Percentiles rank a stretch among this genome's conserved stretches.
Evolutionary conservation across 768 basidiomycete species (phyloP).

Genomic region (Xerocomus potaroensis): DNA sequence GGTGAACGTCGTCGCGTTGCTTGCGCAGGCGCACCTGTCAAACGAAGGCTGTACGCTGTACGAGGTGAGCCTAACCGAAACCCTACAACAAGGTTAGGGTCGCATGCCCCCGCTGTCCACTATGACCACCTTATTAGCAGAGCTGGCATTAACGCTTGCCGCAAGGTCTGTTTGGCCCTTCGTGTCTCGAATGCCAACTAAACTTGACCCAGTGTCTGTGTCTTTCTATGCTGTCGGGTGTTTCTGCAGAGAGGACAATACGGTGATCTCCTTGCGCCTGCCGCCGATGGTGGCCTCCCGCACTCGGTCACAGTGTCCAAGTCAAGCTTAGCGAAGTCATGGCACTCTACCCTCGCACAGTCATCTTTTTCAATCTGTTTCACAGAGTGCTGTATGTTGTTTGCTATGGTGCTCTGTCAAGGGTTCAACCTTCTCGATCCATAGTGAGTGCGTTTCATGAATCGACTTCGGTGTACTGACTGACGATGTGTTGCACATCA

Average conservation of each 20-base stretch:
- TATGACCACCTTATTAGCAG: slow-evolving; percentile 17
- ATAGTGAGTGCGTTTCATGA: slow-evolving; percentile 39
- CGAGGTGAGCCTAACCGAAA: slow-evolving; percentile 18
- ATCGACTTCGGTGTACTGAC: slow-evolving; percentile 4
- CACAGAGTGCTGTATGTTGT: slow-evolving; percentile 70
- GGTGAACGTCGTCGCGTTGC: slow-evolving; percentile 12
- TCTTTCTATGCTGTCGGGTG: slow-evolving; percentile 57
- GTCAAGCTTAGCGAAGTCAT: slow-evolving; percentile 21
- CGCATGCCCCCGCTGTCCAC: slow-evolving; percentile 3
- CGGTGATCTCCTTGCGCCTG: slow-evolving; percentile 47
- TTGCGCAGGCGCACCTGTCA: not conserved
- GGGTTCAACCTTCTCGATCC: slow-evolving; percentile 50
- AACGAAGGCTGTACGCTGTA: slow-evolving; percentile 4
- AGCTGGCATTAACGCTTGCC: slow-evolving; percentile 8
- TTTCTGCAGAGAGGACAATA: slow-evolving; percentile 58
- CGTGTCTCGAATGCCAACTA: not conserved
- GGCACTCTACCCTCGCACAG: slow-evolving; percentile 56
- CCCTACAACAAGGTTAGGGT: slow-evolving; percentile 33
- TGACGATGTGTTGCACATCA: slow-evolving; percentile 22
- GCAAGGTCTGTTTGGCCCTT: slow-evolving; percentile 17
- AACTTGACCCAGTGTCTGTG: slow-evolving; percentile 33
- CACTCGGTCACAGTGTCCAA: slow-evolving; percentile 21
- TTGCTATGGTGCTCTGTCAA: slow-evolving; percentile 71
- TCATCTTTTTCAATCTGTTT: slow-evolving; percentile 66
- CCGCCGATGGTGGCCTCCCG: slow-evolving; percentile 24